phyloP scores from a whole-genome alignment of 225 moss, liverwort and hornwort genomes.

The Bryoerythrophyllum caledonicum region DNA sequence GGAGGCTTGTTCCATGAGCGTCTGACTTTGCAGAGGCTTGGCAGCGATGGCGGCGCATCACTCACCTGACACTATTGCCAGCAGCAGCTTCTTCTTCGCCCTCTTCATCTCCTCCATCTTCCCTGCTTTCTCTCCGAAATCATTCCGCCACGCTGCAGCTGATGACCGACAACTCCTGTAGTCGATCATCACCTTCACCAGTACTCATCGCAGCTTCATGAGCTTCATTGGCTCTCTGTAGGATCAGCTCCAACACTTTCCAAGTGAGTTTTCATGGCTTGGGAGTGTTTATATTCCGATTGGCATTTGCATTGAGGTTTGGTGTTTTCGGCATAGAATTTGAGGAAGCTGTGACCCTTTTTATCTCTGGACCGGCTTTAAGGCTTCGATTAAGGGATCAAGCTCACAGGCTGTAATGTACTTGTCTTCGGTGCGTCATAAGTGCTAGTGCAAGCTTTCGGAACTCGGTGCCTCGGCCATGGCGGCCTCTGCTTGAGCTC shows the following conservation, averaged over 20 bases:
- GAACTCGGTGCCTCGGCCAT: conserved; percentile 12
- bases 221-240: background rate
- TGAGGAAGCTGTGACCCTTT: background rate
- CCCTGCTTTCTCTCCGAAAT: background rate
- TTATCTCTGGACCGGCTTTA: background rate
- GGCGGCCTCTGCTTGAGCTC: conserved; percentile 7
- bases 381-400: background rate
- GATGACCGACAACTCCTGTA: background rate
- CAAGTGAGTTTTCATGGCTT: background rate
- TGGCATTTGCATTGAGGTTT: background rate
- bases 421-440: background rate
- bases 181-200: background rate
- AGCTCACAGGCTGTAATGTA: background rate
- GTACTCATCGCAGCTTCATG: conserved; percentile 22
- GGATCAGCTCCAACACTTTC: background rate
- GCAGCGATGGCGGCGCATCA: conserved; percentile 58
- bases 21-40: conserved; percentile 29
- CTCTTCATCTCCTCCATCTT: background rate
- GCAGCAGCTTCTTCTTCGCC: background rate
- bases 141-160: conserved; percentile 33
- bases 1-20: conserved; percentile 2
- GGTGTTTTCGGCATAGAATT: conserved; percentile 1
- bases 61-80: conserved; percentile 32
- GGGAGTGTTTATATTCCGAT: background rate
- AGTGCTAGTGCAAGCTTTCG: background rate